Percentiles rank a stretch among this genome's conserved stretches.
Evolutionary conservation across 495 filamentous ascomycete genomes (phyloP).

Genomic region (Saxispiralis lemnorum): DNA sequence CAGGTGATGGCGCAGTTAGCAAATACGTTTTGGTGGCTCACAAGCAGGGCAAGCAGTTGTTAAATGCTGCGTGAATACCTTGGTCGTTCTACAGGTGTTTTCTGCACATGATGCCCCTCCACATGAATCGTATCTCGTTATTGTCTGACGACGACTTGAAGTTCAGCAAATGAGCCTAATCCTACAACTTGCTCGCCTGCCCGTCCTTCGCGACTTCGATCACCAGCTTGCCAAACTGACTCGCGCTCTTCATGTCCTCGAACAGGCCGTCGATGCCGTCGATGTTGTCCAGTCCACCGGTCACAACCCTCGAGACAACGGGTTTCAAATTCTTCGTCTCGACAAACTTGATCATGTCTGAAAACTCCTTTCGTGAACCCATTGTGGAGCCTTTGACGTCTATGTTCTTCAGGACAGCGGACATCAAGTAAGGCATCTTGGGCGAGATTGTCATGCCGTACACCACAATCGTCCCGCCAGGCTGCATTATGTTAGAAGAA

Average conservation of each 20-base stretch:
- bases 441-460: constrained; percentile 28
- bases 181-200: constrained; percentile 6
- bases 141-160: no score
- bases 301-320: constrained; percentile 21
- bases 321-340: constrained; percentile 21
- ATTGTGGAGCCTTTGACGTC: constrained; percentile 28
- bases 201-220: constrained; percentile 19
- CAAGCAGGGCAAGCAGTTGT: no score
- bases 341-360: constrained; percentile 28
- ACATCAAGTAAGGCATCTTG: constrained; percentile 25
- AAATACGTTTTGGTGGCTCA: no score
- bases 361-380: constrained; percentile 29
- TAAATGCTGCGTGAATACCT: no score
- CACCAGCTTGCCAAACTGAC: constrained; percentile 29
- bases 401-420: constrained; percentile 26
- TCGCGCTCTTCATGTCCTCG: constrained; percentile 27
- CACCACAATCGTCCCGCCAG: constrained; percentile 23
- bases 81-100: no score
- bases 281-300: constrained; percentile 20
- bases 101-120: no score
- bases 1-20: no score
- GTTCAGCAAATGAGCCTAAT: background rate
- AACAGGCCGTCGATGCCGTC: constrained; percentile 26
- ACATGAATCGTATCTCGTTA: no score
- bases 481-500: constrained; percentile 13